These are phyloP conservation scores for Misopates orontium DNA, from an alignment of 257 asterid species.

Conservation along the genomic window DNA sequence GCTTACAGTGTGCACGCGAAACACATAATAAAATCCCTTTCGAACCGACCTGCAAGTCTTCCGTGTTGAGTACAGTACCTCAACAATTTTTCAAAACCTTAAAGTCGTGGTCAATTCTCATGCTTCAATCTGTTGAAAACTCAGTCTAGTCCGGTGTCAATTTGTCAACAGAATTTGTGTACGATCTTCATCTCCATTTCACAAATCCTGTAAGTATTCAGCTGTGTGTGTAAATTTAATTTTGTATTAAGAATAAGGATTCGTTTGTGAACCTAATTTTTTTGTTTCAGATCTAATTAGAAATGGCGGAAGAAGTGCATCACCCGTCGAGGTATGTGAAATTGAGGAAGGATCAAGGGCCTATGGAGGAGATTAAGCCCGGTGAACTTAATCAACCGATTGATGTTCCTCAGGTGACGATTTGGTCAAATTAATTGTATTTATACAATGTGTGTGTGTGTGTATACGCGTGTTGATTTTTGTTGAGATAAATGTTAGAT, in stretches of 20 bases:
- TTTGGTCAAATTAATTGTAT: too few species aligned
- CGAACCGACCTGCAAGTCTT: slow-evolving; percentile 5
- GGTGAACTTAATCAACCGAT: slow-evolving; percentile 98
- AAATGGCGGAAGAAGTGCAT: slow-evolving; percentile 74
- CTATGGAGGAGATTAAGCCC: slow-evolving; percentile 79
- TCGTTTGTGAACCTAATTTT: neutral
- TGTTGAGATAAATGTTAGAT: neutral
- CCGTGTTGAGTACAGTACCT: slow-evolving; percentile 10
- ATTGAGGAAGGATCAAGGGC: slow-evolving; percentile 79
- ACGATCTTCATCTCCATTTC: too few species aligned
- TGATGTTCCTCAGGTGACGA: slow-evolving; percentile 73
- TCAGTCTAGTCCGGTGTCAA: too few species aligned
- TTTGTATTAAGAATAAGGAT: neutral
- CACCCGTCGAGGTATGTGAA: slow-evolving; percentile 88
- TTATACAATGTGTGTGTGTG: neutral
- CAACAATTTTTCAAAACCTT: neutral
- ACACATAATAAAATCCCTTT: neutral
- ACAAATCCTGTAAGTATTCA: neutral
- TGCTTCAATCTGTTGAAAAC: too few species aligned
- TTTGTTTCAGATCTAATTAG: slow-evolving; percentile 25
- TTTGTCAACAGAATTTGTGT: too few species aligned
- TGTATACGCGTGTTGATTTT: neutral
- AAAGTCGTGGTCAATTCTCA: neutral
- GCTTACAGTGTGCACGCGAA: neutral
- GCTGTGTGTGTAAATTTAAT: neutral